Conservation (phyloP, 371 early-diverging fungal genomes). For the Haplosporangium sp. region DNA sequence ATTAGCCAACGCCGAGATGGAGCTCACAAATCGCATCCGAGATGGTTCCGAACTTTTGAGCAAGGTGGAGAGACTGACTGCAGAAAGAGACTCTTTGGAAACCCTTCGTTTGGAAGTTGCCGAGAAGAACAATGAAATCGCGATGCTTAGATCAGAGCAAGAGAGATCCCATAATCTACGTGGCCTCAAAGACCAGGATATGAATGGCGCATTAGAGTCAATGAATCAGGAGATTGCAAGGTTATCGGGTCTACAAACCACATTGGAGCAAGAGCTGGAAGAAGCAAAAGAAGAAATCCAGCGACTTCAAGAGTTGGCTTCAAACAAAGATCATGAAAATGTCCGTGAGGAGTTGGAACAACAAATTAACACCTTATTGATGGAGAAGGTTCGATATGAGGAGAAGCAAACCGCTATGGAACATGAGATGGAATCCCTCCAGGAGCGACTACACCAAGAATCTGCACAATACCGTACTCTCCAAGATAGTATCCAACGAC, state of each 20-base stretch:
- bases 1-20: slow-evolving; percentile 21
- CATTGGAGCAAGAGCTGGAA: slow-evolving; percentile 19
- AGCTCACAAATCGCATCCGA: slow-evolving; percentile 18
- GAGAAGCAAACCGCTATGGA: slow-evolving; percentile 1
- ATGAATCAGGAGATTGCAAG: not conserved
- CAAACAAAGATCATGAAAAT: slow-evolving; percentile 9
- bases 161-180: not conserved
- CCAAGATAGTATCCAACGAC: slow-evolving; percentile 45
- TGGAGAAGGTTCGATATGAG: not conserved
- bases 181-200: not conserved
- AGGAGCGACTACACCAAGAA: slow-evolving; percentile 31
- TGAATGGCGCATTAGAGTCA: not conserved
- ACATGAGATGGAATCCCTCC: slow-evolving; percentile 1
- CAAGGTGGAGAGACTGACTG: slow-evolving; percentile 16
- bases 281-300: slow-evolving; percentile 14
- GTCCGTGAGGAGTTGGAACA: slow-evolving; percentile 18
- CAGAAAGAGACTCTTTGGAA: slow-evolving; percentile 22
- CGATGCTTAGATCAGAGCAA: slow-evolving; percentile 2
- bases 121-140: slow-evolving; percentile 15
- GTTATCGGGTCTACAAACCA: not conserved
- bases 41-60: slow-evolving; percentile 22
- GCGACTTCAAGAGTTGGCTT: not conserved
- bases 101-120: slow-evolving; percentile 10
- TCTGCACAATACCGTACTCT: slow-evolving; percentile 35
- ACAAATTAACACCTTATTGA: slow-evolving; percentile 6